These are phyloP conservation scores for Cinnamomum micranthum DNA, from an alignment of 164 flowering plant species.

Conservation along the genomic window DNA sequence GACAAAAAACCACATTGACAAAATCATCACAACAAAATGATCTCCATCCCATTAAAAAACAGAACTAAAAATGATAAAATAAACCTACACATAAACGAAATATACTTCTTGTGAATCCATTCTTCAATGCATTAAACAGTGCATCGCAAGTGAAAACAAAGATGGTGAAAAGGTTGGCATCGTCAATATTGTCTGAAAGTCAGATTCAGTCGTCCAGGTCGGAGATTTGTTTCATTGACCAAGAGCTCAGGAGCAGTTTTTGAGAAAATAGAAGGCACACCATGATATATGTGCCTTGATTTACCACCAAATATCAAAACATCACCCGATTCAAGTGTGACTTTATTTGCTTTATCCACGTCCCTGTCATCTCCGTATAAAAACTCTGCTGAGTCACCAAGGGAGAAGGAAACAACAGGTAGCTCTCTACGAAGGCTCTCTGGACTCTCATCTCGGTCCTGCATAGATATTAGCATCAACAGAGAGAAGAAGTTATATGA, in stretches of 20 bases:
- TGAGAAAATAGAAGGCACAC: constrained; percentile 47
- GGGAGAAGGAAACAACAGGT: constrained; percentile 89
- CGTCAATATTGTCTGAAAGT: constrained; percentile 66
- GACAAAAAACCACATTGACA: no score
- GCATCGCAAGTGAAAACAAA: not conserved
- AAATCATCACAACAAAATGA: no score
- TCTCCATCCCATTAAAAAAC: no score
- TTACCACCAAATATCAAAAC: constrained; percentile 84
- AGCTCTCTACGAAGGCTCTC: constrained; percentile 49
- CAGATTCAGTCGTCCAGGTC: constrained; percentile 81
- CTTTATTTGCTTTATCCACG: constrained; percentile 42
- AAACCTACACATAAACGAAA: no score
- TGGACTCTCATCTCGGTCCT: constrained; percentile 75
- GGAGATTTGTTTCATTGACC: constrained; percentile 47
- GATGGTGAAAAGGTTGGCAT: not conserved
- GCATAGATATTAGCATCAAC: not conserved
- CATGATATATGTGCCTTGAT: constrained; percentile 75
- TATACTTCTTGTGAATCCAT: no score
- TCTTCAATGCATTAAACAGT: no score
- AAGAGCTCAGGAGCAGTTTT: constrained; percentile 57
- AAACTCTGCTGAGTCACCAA: constrained; percentile 81
- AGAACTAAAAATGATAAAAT: no score
- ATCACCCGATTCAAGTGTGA: constrained; percentile 75
- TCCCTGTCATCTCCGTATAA: constrained; percentile 56
- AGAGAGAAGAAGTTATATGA: no score